Percentiles rank a stretch among this genome's conserved stretches.
Conservation (phyloP, 169 alveolate species). For the Cryptosporidium bovis region DNA sequence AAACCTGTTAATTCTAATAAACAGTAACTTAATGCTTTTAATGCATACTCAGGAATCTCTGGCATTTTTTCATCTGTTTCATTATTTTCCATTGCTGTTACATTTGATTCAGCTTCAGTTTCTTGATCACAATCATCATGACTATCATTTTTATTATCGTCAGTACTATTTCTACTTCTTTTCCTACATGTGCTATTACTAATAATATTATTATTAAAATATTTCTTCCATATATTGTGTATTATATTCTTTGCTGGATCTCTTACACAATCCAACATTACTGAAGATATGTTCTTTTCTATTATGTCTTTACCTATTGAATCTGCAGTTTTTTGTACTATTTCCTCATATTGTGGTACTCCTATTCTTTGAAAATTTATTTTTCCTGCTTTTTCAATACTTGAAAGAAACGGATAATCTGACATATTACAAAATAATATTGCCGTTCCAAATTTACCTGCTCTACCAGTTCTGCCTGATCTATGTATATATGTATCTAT, state of each 20-base stretch:
- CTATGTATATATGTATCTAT: conserved; percentile 88
- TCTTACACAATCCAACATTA: conserved; percentile 17
- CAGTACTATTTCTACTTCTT: conserved; percentile 1
- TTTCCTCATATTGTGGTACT: conserved; percentile 75
- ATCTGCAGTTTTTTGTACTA: conserved; percentile 57
- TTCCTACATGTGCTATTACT: conserved; percentile 12
- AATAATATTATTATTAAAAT: neutral
- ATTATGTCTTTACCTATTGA: conserved; percentile 38
- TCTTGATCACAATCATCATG: neutral
- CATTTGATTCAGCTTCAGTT: conserved; percentile 40
- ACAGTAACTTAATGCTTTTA: conserved; percentile 41
- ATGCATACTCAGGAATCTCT: conserved; percentile 53
- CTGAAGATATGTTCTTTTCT: conserved; percentile 29
- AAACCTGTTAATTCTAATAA: conserved; percentile 55
- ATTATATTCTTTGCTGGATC: conserved; percentile 50
- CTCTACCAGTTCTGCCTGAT: conserved; percentile 91
- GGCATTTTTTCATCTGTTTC: conserved; percentile 12
- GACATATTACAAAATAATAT: conserved; percentile 70
- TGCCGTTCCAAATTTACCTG: conserved; percentile 86
- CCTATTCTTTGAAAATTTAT: conserved; percentile 76
- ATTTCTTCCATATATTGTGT: conserved; percentile 43
- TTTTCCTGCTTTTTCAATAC: conserved; percentile 69
- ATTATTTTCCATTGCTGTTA: neutral
- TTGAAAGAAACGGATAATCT: conserved; percentile 72
- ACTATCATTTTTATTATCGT: neutral